phyloP scores from a whole-genome alignment of 257 asterid genomes.

The Solanum pennellii region DNA sequence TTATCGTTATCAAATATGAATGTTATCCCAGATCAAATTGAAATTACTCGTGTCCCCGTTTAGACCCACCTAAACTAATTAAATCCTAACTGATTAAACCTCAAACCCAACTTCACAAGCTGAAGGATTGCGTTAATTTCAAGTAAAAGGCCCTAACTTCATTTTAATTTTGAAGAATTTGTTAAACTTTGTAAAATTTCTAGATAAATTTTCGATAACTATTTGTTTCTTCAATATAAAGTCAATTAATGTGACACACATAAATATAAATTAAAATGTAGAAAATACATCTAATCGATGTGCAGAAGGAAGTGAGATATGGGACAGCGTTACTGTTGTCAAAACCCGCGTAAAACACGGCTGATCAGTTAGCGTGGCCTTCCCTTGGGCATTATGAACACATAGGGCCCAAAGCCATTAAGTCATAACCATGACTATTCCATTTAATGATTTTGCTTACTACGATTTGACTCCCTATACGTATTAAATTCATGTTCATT shows the following conservation, averaged over 20 bases:
- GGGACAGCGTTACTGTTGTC: neutral
- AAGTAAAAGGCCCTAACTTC: neutral
- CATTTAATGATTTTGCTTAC: neutral
- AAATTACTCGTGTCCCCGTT: neutral
- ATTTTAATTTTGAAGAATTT: neutral
- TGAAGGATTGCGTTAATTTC: neutral
- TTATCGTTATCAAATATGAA: too few relatives aligned
- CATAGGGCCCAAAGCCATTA: neutral
- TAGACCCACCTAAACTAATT: too few relatives aligned
- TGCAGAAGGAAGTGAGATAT: neutral
- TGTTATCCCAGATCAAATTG: neutral
- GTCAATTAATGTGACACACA: neutral
- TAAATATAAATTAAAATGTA: too few relatives aligned
- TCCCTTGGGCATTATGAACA: neutral
- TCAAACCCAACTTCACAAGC: neutral
- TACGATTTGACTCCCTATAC: neutral
- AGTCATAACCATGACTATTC: neutral
- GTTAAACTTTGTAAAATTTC: neutral
- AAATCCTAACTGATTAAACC: neutral
- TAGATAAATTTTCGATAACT: neutral
- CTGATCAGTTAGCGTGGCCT: neutral
- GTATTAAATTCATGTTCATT: too few relatives aligned
- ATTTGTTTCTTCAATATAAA: neutral
- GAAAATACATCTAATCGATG: neutral
- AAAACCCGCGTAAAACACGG: slow-evolving; percentile 13